phyloP scores from a whole-genome alignment of 768 basidiomycete species.

The Mycena polygramma region DNA sequence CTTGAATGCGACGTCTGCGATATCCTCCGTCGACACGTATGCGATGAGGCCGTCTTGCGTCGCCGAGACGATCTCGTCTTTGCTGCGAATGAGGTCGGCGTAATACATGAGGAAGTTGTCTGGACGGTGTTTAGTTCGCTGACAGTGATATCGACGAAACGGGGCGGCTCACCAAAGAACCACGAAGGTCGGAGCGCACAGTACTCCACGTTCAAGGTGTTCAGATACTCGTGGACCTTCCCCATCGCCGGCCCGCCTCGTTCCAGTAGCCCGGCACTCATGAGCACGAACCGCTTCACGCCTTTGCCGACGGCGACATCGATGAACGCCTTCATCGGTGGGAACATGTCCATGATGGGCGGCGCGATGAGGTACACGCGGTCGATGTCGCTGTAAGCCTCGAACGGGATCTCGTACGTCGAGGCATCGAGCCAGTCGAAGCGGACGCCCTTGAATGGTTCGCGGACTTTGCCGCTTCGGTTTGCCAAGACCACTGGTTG shows the following conservation, averaged over 20 bases:
- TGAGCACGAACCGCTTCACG: constrained; percentile 50
- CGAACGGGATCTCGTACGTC: constrained; percentile 50
- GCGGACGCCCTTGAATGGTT: constrained; percentile 44
- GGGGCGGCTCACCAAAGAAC: constrained; percentile 48
- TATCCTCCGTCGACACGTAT: constrained; percentile 49
- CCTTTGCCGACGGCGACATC: constrained; percentile 49
- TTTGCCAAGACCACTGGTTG: constrained; percentile 46
- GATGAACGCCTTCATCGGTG: constrained; percentile 45
- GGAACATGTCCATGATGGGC: constrained; percentile 33
- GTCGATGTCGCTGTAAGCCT: constrained; percentile 42
- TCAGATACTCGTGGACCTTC: constrained; percentile 52
- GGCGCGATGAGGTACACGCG: constrained; percentile 51
- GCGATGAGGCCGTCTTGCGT: constrained; percentile 46
- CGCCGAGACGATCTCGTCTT: constrained; percentile 44
- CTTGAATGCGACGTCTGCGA: constrained; percentile 48
- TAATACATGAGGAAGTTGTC: constrained; percentile 48
- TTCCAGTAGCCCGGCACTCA: constrained; percentile 44
- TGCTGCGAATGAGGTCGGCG: constrained; percentile 40
- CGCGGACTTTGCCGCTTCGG: constrained; percentile 44
- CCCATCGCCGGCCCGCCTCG: constrained; percentile 45
- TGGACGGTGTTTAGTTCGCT: constrained; percentile 21
- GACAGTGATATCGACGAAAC: not conserved
- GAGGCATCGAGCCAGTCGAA: constrained; percentile 54
- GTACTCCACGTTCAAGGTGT: constrained; percentile 49
- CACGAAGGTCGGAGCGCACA: constrained; percentile 52